Conservation (phyloP, 139 green algal genomes). For the Eudorina sp. region DNA sequence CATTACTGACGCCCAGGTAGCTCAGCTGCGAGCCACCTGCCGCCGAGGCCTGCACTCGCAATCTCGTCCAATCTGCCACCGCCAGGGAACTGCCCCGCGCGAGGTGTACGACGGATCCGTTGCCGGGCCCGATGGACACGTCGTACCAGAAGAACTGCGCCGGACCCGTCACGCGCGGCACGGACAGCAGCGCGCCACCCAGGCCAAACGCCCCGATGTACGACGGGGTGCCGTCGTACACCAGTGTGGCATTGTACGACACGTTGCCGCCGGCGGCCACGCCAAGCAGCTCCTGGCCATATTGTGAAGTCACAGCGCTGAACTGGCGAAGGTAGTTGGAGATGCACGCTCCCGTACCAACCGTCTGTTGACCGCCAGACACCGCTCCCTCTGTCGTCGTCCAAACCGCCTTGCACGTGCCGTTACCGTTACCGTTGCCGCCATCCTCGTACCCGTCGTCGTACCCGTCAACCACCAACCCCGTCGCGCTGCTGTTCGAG, state of each 20-base stretch:
- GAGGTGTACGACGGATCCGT: neutral
- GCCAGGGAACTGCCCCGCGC: conserved; percentile 10
- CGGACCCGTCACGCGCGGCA: neutral
- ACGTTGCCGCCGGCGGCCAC: too few species aligned
- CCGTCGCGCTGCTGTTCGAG: too few species aligned
- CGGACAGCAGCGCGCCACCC: neutral
- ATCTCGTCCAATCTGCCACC: neutral
- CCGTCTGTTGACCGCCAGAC: too few species aligned
- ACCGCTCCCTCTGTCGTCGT: too few species aligned
- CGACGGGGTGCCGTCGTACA: neutral
- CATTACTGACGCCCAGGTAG: neutral
- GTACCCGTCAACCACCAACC: too few species aligned
- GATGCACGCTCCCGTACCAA: neutral
- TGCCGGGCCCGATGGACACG: neutral
- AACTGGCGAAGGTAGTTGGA: neutral
- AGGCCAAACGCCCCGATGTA: neutral
- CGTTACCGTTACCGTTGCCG: too few species aligned
- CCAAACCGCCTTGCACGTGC: too few species aligned
- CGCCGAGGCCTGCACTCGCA: neutral
- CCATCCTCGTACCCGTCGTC: too few species aligned
- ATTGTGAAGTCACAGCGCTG: neutral
- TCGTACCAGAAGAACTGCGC: neutral
- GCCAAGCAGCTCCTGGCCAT: neutral
- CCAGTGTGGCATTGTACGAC: conserved; percentile 41
- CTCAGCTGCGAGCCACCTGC: neutral